Evolutionary conservation across 2,329 filamentous ascomycete species (phyloP).

Genomic region (Microcyclosporella mali): DNA sequence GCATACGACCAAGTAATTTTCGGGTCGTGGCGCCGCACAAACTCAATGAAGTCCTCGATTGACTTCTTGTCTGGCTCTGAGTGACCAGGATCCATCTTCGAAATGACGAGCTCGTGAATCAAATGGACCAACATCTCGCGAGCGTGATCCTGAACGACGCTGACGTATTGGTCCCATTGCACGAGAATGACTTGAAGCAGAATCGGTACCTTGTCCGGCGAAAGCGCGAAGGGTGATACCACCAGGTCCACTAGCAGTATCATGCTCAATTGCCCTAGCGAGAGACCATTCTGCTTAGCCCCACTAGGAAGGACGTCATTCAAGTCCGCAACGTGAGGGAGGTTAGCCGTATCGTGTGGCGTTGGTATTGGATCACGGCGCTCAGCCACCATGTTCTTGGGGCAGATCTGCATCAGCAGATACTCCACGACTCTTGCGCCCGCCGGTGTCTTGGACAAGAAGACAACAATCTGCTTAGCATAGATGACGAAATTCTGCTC

Average conservation of each 20-base stretch:
- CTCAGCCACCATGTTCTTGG: constrained; percentile 95
- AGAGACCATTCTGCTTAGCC: constrained; percentile 80
- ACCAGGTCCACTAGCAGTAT: constrained; percentile 94
- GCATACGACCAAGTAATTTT: constrained; percentile 92
- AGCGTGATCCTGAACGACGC: constrained; percentile 91
- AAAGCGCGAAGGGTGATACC: constrained; percentile 80
- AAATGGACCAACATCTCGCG: constrained; percentile 96
- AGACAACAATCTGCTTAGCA: constrained; percentile 96
- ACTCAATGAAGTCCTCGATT: constrained; percentile 83
- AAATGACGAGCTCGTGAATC: constrained; percentile 90
- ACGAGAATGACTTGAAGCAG: constrained; percentile 87
- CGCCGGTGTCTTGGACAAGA: constrained; percentile 76
- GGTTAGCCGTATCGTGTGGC: constrained; percentile 63
- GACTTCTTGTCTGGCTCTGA: constrained; percentile 62
- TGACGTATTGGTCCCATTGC: constrained; percentile 95
- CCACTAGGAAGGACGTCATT: constrained; percentile 72
- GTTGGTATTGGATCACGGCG: constrained; percentile 63
- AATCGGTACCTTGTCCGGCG: constrained; percentile 72
- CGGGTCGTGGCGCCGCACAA: constrained; percentile 74
- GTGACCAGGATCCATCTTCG: constrained; percentile 64
- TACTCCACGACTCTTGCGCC: constrained; percentile 93
- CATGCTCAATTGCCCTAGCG: constrained; percentile 83
- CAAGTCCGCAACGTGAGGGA: constrained; percentile 83
- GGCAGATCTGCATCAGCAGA: constrained; percentile 79
- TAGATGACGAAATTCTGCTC: constrained; percentile 98